These are phyloP conservation scores for Pichia sp. DNA, from an alignment of 1,139 yeast species.

Conservation along the genomic window DNA sequence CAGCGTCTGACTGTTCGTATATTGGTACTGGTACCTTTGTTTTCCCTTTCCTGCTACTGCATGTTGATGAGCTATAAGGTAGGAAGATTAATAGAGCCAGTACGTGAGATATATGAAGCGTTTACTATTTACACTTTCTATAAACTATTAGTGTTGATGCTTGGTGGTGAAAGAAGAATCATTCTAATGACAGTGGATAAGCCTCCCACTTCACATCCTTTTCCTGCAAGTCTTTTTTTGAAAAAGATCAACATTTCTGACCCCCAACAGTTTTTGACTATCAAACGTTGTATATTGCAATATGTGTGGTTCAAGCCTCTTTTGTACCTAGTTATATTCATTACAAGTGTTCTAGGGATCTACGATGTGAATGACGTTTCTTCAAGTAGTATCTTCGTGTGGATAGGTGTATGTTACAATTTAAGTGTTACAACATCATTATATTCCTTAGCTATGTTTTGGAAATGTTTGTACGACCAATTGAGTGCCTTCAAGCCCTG, in stretches of 20 bases:
- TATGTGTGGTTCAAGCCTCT: slow-evolving; percentile 94
- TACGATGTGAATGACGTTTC: slow-evolving; percentile 53
- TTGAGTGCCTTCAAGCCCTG: slow-evolving; percentile 79
- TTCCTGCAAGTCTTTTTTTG: slow-evolving; percentile 47
- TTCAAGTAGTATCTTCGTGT: slow-evolving; percentile 49
- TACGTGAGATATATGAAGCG: slow-evolving; percentile 90
- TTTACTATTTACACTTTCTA: slow-evolving; percentile 93
- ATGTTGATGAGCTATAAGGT: slow-evolving; percentile 45
- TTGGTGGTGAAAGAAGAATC: slow-evolving; percentile 89
- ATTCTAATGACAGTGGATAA: slow-evolving; percentile 69
- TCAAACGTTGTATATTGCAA: slow-evolving; percentile 85
- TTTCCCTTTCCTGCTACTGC: slow-evolving; percentile 50
- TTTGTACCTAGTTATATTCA: slow-evolving; percentile 53
- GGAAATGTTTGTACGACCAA: slow-evolving; percentile 82
- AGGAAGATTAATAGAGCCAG: slow-evolving; percentile 57
- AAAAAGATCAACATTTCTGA: slow-evolving; percentile 77
- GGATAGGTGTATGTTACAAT: slow-evolving; percentile 73
- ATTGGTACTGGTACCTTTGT: slow-evolving; percentile 59
- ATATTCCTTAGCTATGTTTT: slow-evolving; percentile 82
- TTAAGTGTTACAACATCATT: slow-evolving; percentile 75
- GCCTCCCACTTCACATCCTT: slow-evolving; percentile 69
- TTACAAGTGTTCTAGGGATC: slow-evolving; percentile 48
- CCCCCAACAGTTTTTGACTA: slow-evolving; percentile 68
- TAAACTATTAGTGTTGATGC: slow-evolving; percentile 70
- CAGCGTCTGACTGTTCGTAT: slow-evolving; percentile 85